Evolutionary conservation across 257 asterid genomes (phyloP), one percentile per base, ranked within the genome.

Genomic region (Fraxinus excelsior): DNA sequence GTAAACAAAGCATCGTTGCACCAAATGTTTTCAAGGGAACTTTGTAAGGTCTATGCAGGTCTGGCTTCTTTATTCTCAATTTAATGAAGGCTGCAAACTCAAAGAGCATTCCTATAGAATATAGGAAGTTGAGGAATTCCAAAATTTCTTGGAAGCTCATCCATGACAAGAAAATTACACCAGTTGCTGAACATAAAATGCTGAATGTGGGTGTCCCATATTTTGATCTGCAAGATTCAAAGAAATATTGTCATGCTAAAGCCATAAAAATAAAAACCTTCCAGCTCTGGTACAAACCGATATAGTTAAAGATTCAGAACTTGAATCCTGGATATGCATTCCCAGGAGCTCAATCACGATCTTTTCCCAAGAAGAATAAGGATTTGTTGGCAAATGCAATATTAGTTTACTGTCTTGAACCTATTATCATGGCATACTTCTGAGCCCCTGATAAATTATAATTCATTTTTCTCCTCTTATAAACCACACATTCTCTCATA

Each of bases 131-230:
- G 21, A 95, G 96, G 81, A 95, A 90, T 70, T 95, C 99, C 75
- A 95, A 37, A 85, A 92, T 95, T 79, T 95, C 98, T 29, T 95
- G 98, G 80, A 95, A 95, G 69, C 92, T 92, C 99, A 95, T 92
- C 99, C 99, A 95, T 3, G 99, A 92, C 71, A 95, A 65, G 85
- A 95, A 74, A 80, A 95, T 80, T 16, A 93, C 97, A 0, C 99
- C 99, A 0, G 85, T 82, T 76, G 98, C 99, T 3, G 99, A 95
- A 74, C 93, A 92, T 79, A 91, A 79, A 73, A 95, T 95, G 96
- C 98, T 93, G 80, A 91, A 81, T 8, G 97, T 89, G 34, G 99
- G 99, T 0, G 99, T 95, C 76, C 97, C 97, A 67, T 92, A 85
- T 81, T 90, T 92, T 53, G 99, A 95, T 83, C 99, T 94, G 77